Conservation (phyloP, 495 filamentous ascomycete species). For the Penicillium pulvis region DNA sequence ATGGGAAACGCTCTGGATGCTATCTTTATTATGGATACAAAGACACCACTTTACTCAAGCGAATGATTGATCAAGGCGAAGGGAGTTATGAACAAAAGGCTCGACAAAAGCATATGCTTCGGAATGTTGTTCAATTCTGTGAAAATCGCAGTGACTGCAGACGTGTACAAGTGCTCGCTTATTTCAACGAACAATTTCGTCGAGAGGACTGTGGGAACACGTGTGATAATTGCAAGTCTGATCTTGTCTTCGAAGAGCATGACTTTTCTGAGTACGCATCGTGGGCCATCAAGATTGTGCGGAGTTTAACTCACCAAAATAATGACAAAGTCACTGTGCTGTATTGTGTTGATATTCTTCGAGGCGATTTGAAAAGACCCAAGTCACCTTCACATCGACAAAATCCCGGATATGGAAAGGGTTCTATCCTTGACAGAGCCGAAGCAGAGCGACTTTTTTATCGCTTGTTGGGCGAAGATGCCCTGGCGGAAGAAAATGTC, state of each 20-base stretch:
- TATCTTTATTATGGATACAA: conserved; percentile 84
- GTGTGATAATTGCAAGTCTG: conserved; percentile 88
- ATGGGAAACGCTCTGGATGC: conserved; percentile 84
- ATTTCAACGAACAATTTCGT: conserved; percentile 86
- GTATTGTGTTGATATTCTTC: conserved; percentile 62
- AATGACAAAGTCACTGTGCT: conserved; percentile 51
- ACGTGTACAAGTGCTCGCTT: conserved; percentile 81
- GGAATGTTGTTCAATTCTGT: conserved; percentile 80
- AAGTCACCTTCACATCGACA: conserved; percentile 46
- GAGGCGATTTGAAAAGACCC: conserved; percentile 57
- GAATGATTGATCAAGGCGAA: conserved; percentile 80
- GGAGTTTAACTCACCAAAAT: conserved; percentile 50
- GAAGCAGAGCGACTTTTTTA: conserved; percentile 68
- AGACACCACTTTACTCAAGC: conserved; percentile 63
- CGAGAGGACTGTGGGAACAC: conserved; percentile 65
- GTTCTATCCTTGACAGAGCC: conserved; percentile 56
- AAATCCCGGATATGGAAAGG: conserved; percentile 56
- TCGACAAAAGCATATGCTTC: conserved; percentile 81
- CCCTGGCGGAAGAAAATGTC: conserved; percentile 58
- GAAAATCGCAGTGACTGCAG: conserved; percentile 86
- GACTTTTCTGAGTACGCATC: conserved; percentile 79
- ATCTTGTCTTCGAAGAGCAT: conserved; percentile 61
- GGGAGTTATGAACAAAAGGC: conserved; percentile 75
- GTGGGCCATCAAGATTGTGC: conserved; percentile 66
- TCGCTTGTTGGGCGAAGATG: conserved; percentile 62